phyloP scores from a whole-genome alignment of 768 basidiomycete species.

The Phylloporus arenicola region DNA sequence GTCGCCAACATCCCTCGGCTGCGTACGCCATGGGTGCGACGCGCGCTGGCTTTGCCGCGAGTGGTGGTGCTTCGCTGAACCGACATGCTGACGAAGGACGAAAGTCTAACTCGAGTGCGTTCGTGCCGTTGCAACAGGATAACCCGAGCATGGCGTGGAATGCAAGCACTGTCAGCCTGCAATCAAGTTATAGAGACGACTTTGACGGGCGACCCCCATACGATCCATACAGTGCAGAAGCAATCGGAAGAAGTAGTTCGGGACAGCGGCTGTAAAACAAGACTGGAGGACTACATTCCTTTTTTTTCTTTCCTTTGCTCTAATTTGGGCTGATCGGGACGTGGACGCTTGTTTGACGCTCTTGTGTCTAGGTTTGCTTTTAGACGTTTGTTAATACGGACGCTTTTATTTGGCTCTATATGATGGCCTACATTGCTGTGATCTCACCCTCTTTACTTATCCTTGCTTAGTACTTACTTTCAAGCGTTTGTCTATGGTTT shows the following conservation, averaged over 20 bases:
- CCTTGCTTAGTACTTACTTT: background rate
- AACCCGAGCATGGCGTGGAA: slow-evolving; percentile 56
- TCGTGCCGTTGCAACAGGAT: slow-evolving; percentile 65
- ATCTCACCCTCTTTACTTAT: background rate
- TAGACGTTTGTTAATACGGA: slow-evolving; percentile 3
- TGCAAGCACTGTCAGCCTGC: slow-evolving; percentile 45
- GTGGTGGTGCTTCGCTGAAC: slow-evolving; percentile 17
- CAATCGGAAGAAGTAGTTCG: slow-evolving; percentile 23
- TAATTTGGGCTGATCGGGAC: background rate
- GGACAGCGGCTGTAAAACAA: slow-evolving; percentile 22
- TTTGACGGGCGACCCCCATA: slow-evolving; percentile 14
- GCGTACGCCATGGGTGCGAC: slow-evolving; percentile 38
- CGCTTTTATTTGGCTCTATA: slow-evolving; percentile 1
- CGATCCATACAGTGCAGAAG: slow-evolving; percentile 25
- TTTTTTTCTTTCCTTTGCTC: background rate
- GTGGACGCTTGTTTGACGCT: slow-evolving; percentile 8
- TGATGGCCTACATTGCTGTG: slow-evolving; percentile 7
- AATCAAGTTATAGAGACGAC: slow-evolving; percentile 35
- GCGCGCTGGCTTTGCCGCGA: slow-evolving; percentile 25
- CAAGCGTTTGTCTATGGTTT: background rate
- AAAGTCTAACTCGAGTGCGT: slow-evolving; percentile 62
- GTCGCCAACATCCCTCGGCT: slow-evolving; percentile 27
- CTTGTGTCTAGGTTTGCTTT: background rate
- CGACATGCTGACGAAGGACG: slow-evolving; percentile 26
- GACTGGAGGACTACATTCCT: background rate